A percentile compares a stretch with the other conserved stretches of the same genome.
phyloP scores from a whole-genome alignment of 2,329 filamentous ascomycete species.

The Zymoseptoria ardabiliae region DNA sequence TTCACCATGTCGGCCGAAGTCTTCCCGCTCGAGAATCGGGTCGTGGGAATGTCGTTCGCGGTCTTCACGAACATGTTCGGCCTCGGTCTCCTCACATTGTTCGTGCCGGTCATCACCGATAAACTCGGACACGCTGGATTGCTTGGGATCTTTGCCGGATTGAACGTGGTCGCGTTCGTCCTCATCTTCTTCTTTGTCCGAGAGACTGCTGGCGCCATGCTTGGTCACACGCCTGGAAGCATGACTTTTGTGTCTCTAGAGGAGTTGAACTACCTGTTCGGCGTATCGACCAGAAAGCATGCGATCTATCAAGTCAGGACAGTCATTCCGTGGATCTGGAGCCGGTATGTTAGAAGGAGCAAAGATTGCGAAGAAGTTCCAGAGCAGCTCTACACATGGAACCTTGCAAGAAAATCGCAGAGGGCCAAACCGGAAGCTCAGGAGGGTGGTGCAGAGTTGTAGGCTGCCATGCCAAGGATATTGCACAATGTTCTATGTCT shows the following conservation, averaged over 20 bases:
- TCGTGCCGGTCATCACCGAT: constrained; percentile 20
- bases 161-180: constrained; percentile 25
- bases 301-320: constrained; percentile 7
- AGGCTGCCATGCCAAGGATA: not conserved
- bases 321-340: constrained; percentile 11
- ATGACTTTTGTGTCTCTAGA: constrained; percentile 23
- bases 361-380: not conserved
- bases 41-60: constrained; percentile 60
- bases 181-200: constrained; percentile 29
- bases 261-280: constrained; percentile 28
- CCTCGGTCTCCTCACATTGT: constrained; percentile 23
- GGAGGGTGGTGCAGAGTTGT: not conserved
- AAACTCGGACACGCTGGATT: constrained; percentile 18
- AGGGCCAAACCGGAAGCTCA: not conserved
- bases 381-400: constrained; percentile 4
- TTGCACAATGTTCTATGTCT: not conserved
- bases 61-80: constrained; percentile 40
- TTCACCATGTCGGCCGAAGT: constrained; percentile 64
- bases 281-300: constrained; percentile 10
- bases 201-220: constrained; percentile 23
- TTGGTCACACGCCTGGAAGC: constrained; percentile 14
- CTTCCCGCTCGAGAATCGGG: constrained; percentile 60
- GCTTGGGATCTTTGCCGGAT: constrained; percentile 24
- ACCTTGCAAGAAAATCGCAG: not conserved
- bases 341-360: constrained; percentile 1